Evolutionary conservation across 176 grass and related monocot genomes (phyloP).

Genomic region (Oryza longistaminata): DNA sequence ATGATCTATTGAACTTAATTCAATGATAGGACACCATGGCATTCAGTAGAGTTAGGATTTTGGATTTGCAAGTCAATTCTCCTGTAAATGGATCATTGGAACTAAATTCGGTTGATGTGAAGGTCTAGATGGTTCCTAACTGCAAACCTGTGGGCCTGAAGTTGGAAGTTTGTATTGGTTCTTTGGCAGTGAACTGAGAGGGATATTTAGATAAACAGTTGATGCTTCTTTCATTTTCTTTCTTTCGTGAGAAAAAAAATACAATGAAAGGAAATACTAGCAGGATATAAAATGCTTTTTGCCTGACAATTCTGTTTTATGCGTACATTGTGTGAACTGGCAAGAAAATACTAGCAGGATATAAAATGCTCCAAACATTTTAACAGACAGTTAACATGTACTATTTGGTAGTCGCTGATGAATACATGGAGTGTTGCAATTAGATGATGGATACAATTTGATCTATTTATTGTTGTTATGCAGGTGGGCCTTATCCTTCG

Average conservation of each 20-base stretch:
- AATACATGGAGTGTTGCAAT: background rate
- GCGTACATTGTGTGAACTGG: background rate
- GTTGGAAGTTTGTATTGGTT: background rate
- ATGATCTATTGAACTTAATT: background rate
- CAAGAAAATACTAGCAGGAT: background rate
- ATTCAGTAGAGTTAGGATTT: background rate
- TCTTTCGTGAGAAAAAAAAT: background rate
- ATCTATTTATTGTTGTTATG: conserved; percentile 30
- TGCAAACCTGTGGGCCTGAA: background rate
- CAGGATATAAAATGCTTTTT: no score
- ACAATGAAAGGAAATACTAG: no score
- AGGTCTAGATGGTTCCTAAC: background rate
- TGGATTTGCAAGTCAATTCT: background rate
- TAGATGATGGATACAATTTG: background rate
- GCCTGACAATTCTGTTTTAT: background rate
- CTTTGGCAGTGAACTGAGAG: background rate
- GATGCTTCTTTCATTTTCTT: background rate
- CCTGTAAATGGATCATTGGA: background rate
- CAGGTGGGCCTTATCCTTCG: conserved; percentile 84
- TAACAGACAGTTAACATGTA: background rate
- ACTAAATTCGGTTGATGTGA: background rate
- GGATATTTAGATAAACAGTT: background rate
- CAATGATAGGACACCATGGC: background rate
- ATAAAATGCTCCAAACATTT: background rate
- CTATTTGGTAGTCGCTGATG: background rate